A percentile compares a stretch with the other conserved stretches of the same genome.
These are phyloP conservation scores for Suhomyces bokatorum DNA, from an alignment of 1,139 yeast species.

Conservation along the genomic window DNA sequence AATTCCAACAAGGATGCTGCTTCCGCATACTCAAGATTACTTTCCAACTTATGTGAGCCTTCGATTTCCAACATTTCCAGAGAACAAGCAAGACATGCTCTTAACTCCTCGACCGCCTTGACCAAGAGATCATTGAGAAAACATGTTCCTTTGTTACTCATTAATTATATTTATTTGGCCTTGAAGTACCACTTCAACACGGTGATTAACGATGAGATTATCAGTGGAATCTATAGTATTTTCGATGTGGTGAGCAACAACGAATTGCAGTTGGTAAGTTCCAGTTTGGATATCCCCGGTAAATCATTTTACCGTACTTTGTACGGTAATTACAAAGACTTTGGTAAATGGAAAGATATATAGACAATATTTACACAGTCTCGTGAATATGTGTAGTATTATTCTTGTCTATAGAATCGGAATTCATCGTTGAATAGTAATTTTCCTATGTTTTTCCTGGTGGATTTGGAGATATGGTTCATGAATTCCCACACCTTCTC, in stretches of 20 bases:
- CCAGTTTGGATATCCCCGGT: conserved; percentile 71
- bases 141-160: conserved; percentile 61
- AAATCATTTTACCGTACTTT: conserved; percentile 65
- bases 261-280: conserved; percentile 66
- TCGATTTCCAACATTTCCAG: conserved; percentile 22
- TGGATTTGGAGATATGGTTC: conserved; percentile 23
- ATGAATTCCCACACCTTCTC: conserved; percentile 40
- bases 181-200: conserved; percentile 52
- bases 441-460: conserved; percentile 30
- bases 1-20: conserved; percentile 36
- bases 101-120: conserved; percentile 57
- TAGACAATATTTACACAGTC: not conserved
- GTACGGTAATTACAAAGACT: conserved; percentile 70
- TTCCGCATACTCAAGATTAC: conserved; percentile 53
- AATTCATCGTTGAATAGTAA: conserved; percentile 34
- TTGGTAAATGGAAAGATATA: conserved; percentile 80
- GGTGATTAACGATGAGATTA: conserved; percentile 50
- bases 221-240: conserved; percentile 59
- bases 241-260: conserved; percentile 68
- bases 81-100: conserved; percentile 25
- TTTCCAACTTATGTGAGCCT: conserved; percentile 77
- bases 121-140: conserved; percentile 62
- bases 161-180: conserved; percentile 53
- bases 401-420: conserved; percentile 14
- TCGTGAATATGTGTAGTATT: not conserved